phyloP scores from a whole-genome alignment of 345 rosid genomes.

The Noccaea caerulescens region DNA sequence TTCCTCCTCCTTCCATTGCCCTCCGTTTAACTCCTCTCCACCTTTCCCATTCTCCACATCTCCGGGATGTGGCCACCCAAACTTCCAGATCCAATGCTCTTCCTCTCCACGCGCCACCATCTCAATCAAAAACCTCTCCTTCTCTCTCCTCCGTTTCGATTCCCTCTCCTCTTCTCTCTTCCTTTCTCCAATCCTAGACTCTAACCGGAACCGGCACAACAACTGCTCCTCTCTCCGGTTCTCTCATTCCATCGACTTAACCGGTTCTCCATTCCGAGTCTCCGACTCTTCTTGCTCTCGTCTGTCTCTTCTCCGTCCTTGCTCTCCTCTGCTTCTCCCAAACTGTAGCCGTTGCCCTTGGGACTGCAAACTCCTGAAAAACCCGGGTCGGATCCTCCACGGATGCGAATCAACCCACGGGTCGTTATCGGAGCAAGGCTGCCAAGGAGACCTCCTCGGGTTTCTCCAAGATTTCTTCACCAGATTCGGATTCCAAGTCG shows the following conservation, averaged over 20 bases:
- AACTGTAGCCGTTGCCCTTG: conserved; percentile 66
- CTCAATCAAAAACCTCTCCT: conserved; percentile 66
- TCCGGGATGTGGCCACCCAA: conserved; percentile 84
- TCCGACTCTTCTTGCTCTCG: conserved; percentile 83
- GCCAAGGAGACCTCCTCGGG: conserved; percentile 62
- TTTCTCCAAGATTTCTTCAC: conserved; percentile 53
- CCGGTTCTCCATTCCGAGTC: conserved; percentile 72
- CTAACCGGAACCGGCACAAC: conserved; percentile 15
- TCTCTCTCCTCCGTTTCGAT: conserved; percentile 57
- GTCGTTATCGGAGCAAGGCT: conserved; percentile 58
- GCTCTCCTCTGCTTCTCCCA: conserved; percentile 54
- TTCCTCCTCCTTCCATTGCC: conserved; percentile 50
- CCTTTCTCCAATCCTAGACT: conserved; percentile 29
- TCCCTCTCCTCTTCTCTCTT: conserved; percentile 57
- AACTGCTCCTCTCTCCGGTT: conserved; percentile 46
- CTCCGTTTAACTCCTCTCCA: conserved; percentile 69
- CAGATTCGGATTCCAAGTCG: conserved; percentile 62
- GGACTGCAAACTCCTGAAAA: conserved; percentile 64
- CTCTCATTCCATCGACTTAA: conserved; percentile 53
- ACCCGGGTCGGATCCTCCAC: conserved; percentile 60
- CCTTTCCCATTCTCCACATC: conserved; percentile 76
- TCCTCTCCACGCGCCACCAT: conserved; percentile 57
- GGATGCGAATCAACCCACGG: conserved; percentile 60
- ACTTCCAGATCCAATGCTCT: conserved; percentile 71
- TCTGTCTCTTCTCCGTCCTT: conserved; percentile 65